These are phyloP conservation scores for Paspalum vaginatum DNA, from an alignment of 176 grass and related monocot species.

Conservation along the genomic window DNA sequence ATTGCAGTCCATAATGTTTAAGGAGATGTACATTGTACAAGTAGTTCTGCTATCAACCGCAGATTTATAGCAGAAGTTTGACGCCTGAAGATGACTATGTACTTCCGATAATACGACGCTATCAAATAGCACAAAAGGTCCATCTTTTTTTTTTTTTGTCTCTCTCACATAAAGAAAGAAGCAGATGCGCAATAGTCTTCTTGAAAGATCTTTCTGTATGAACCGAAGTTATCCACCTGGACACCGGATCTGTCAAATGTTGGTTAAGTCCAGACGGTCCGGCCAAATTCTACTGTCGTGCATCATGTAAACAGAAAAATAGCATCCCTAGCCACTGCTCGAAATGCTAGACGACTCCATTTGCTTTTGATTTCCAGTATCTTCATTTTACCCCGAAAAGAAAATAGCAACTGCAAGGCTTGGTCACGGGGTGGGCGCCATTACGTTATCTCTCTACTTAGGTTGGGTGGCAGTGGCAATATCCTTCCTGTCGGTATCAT, in stretches of 20 bases:
- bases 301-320: neutral
- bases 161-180: neutral
- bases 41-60: neutral
- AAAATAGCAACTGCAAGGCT: neutral
- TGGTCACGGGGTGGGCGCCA: neutral
- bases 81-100: slow-evolving; percentile 6
- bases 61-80: slow-evolving; percentile 20
- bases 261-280: neutral
- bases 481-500: slow-evolving; percentile 8
- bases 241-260: slow-evolving; percentile 4
- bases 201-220: neutral
- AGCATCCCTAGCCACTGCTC: neutral
- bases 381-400: neutral
- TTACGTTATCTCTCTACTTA: neutral
- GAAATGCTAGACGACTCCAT: neutral
- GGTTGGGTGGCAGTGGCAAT: no score
- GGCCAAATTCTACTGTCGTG: neutral
- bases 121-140: neutral
- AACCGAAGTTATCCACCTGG: neutral
- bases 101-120: neutral
- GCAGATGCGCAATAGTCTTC: neutral
- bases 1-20: neutral
- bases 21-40: neutral
- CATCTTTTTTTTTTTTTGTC: no score
- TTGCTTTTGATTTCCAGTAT: neutral